Evolutionary conservation across 495 filamentous ascomycete genomes (phyloP).

Genomic region (Massariosphaeria phaeospora): DNA sequence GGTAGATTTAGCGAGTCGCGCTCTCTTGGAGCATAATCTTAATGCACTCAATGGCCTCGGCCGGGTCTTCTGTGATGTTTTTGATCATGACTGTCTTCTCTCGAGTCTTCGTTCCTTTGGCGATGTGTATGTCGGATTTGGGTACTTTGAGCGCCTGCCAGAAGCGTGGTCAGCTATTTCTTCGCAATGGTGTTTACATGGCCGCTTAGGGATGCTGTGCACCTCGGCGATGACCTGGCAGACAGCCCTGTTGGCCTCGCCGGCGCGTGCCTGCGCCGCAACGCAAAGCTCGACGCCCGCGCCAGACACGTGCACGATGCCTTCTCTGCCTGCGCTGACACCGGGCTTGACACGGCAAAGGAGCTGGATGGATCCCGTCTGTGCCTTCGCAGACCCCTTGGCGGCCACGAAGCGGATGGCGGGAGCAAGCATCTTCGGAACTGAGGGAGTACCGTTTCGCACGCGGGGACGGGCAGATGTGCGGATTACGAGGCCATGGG

Average conservation of each 20-base stretch:
- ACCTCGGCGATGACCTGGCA: constrained; percentile 61
- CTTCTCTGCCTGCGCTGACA: constrained; percentile 56
- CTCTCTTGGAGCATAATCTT: constrained; percentile 25
- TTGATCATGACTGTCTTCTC: constrained; percentile 51
- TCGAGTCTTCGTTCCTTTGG: constrained; percentile 57
- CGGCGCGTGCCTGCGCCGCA: constrained; percentile 57
- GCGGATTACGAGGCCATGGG: not conserved
- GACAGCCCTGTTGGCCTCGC: constrained; percentile 63
- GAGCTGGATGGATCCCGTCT: constrained; percentile 37
- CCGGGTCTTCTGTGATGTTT: constrained; percentile 10
- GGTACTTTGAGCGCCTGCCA: constrained; percentile 52
- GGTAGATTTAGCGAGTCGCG: constrained; percentile 5
- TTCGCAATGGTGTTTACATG: not conserved
- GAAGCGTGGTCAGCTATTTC: not conserved
- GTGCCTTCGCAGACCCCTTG: constrained; percentile 15
- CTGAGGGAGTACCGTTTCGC: no score
- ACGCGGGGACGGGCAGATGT: not conserved
- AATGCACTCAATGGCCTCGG: constrained; percentile 24
- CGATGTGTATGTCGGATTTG: constrained; percentile 60
- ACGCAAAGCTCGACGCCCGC: constrained; percentile 59
- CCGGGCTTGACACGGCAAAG: constrained; percentile 61
- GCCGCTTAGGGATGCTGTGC: not conserved
- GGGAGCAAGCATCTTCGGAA: constrained; percentile 2
- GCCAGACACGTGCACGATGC: constrained; percentile 50
- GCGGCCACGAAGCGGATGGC: constrained; percentile 25